Base-by-base conservation (phyloP, 2,329 filamentous ascomycete genomes). In the Fusarium siculi region DNA sequence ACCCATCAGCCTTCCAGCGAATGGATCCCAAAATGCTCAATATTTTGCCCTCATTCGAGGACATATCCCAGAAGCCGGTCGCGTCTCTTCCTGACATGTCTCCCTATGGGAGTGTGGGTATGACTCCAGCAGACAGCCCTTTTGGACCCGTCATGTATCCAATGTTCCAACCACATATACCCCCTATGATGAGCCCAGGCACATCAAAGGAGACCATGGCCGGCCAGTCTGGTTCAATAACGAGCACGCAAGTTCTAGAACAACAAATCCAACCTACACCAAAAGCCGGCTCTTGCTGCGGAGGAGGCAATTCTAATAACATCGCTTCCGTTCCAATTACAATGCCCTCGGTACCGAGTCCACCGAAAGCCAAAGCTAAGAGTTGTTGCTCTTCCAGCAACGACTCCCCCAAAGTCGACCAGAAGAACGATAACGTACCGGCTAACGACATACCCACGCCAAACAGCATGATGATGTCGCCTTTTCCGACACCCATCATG, bases 21-120 rank as follows among this genome's bases (percentile, higher is more conserved):
- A 88, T 90, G 81, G 86, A 90, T 71, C 81, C 84, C n/a, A 85
- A 80, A 71, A 85, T 85, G 66, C 77, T 89, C 66, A 90, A 88
- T 74, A 79, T 89, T 53, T 63, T 87, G 50, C 79, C 83, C 6
- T 76, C 81, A 18, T 80, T 76, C 54, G 78, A 75, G 47, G 66
- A 72, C 44, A 77, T 80, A 30, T 77, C 76, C 43, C 78, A 74
- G 44, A 77, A 74, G 36, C 64, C 78, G 74, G 69, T 68, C 61
- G 58, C 65, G 70, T 68, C 71, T 55, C 72, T 66, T 56, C 68
- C 78, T 4, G 75, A 76, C 32, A 69, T 76, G 59, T 70, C 75
- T 23, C 62, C 78, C 10, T 82, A 80, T 52, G 76, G 74, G 11
- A 66, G 76, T 14, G 72, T 81, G 67, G 73, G 74, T 4, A 79